Percentiles rank a stretch among this genome's conserved stretches.
phyloP scores from a whole-genome alignment of 208 protist species.

The Tritrichomonas musculus region DNA sequence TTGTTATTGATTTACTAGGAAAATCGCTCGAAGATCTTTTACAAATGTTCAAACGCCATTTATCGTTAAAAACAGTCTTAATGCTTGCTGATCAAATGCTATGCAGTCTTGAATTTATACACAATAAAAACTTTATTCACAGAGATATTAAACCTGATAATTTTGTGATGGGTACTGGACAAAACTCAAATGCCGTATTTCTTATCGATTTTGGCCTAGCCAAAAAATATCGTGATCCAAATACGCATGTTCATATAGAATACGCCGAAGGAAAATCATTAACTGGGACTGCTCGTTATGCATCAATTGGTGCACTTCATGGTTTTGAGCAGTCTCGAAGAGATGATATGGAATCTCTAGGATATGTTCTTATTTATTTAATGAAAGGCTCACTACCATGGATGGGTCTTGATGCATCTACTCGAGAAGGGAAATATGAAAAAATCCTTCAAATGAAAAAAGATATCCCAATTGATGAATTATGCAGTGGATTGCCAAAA shows the following conservation, averaged over 20 bases:
- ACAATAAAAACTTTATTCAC: conserved; percentile 84
- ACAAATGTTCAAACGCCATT: too few species aligned
- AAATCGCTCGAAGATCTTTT: too few species aligned
- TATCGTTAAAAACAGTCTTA: too few species aligned
- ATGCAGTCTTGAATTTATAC: conserved; percentile 80
- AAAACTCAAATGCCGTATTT: neutral
- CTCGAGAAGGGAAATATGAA: conserved; percentile 12
- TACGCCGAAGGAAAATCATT: neutral
- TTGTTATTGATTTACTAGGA: too few species aligned
- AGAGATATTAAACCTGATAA: neutral
- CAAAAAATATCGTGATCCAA: neutral
- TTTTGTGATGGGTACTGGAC: neutral
- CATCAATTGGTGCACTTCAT: conserved; percentile 95
- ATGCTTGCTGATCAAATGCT: conserved; percentile 70
- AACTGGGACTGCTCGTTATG: neutral
- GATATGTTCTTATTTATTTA: conserved; percentile 97
- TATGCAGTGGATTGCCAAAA: conserved; percentile 69
- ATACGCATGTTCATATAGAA: neutral
- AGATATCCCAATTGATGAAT: conserved; percentile 71
- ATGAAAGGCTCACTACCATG: conserved; percentile 74
- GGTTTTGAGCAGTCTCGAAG: conserved; percentile 80
- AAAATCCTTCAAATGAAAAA: conserved; percentile 1
- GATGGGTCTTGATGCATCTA: neutral
- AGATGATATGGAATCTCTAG: conserved; percentile 74
- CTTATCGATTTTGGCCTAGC: neutral